Evolutionary conservation across 169 alveolate species (phyloP), one percentile per base, ranked within the genome.

Genomic region (Plasmodium falciparum): DNA sequence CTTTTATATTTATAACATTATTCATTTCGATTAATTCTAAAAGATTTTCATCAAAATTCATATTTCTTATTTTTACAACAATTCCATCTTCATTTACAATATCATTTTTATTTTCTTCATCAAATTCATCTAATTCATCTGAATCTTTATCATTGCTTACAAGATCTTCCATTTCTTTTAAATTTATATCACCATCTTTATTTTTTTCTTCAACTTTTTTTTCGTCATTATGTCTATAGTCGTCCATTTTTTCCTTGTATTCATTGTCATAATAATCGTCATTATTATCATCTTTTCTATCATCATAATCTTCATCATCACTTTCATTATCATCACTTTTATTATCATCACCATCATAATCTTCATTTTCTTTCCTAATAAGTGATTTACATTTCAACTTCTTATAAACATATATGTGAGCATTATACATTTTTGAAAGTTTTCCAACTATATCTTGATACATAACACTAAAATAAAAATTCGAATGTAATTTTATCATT

Each of bases 391-490:
- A 56, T 62, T 71, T 67, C 80, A 43, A 43, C 22, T 15, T 26
- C 45, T 69, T 39, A 49, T 67, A 80, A 52, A 66, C 43, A 15
- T 59, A 50, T 13, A 56, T 59, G 54, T 63, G 54, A 69, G 70
- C 67, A 49, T 80, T 80, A 49, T 80, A 80, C 33, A 80, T 22
- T 56, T 80, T 80, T 47, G 90, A 66, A 67, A 80, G 33, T 52
- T 80, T 80, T 52, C 45, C 63, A 54, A 67, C 72, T 67, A 54
- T 80, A 54, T 80, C 90, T 17, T 13, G 24, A 52, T 54, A 80
- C 73, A 33, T 80, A 65, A 11, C 39, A 80, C 54, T 66, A 39
- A 49, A 80, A 80, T 80, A 80, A 56, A 80, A 80, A 15, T 67
- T 80, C 12, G 73, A 71, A 59, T 80, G 73, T 47, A 80, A 61